These are phyloP conservation scores for Neurospora sp. DNA, from an alignment of 495 filamentous ascomycete genomes.

Conservation along the genomic window DNA sequence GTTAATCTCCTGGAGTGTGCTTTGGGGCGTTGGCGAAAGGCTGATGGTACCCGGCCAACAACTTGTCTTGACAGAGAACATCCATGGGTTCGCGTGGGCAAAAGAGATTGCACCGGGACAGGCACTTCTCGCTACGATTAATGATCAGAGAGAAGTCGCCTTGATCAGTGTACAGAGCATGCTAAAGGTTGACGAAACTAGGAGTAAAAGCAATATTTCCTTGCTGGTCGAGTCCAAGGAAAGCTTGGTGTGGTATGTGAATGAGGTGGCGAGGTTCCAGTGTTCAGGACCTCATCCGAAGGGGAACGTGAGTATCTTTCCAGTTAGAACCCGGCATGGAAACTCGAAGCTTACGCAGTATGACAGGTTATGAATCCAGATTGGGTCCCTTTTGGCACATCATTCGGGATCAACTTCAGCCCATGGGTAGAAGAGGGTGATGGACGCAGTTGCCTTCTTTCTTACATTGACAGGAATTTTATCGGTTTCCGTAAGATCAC, in stretches of 20 bases:
- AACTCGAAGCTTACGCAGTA: background rate
- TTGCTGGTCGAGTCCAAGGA: constrained; percentile 4
- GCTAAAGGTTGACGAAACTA: constrained; percentile 4
- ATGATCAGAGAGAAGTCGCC: constrained; percentile 31
- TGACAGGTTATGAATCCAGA: constrained; percentile 27
- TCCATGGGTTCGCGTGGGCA: constrained; percentile 36
- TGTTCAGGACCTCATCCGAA: constrained; percentile 32
- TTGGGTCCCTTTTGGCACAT: constrained; percentile 28
- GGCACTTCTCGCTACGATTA: constrained; percentile 33
- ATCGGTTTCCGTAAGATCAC: constrained; percentile 36
- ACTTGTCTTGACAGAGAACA: constrained; percentile 26
- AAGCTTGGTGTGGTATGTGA: constrained; percentile 29
- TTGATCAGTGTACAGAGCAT: constrained; percentile 31
- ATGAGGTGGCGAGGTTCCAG: constrained; percentile 32
- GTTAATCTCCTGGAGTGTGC: constrained; percentile 23
- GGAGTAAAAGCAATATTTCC: background rate
- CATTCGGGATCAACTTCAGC: constrained; percentile 35
- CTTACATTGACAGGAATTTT: constrained; percentile 31
- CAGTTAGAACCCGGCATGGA: background rate
- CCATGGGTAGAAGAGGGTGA: constrained; percentile 27
- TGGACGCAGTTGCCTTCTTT: constrained; percentile 26
- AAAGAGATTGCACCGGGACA: constrained; percentile 25
- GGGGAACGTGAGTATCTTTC: constrained; percentile 18
- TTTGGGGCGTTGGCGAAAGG: constrained; percentile 39
- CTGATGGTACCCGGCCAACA: constrained; percentile 33